Evolutionary conservation across 257 asterid species (phyloP).

Genomic region (Rubia yunnanensis): DNA sequence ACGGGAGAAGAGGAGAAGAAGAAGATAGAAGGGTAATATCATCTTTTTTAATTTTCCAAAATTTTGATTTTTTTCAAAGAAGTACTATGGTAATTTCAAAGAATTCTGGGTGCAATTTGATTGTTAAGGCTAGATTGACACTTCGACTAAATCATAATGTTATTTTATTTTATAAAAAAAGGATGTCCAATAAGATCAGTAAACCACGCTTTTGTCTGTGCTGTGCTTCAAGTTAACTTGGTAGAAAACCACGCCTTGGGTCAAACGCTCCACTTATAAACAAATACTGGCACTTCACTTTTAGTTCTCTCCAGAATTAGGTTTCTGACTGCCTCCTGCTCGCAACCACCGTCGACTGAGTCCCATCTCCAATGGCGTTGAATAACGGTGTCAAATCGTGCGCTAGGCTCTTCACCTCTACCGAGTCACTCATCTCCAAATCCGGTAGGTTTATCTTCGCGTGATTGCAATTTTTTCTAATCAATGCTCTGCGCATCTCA

Average conservation of each 20-base stretch:
- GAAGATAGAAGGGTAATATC: too few species aligned
- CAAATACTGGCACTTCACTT: not conserved
- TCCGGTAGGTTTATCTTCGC: conserved; percentile 29
- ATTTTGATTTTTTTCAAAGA: too few species aligned
- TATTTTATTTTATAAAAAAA: too few species aligned
- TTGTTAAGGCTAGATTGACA: too few species aligned
- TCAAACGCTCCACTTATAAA: not conserved
- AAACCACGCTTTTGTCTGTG: not conserved
- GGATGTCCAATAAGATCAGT: not conserved
- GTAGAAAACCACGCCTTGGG: not conserved
- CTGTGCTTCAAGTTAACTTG: not conserved
- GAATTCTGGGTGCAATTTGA: too few species aligned
- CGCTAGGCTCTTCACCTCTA: conserved; percentile 43
- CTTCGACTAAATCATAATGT: too few species aligned
- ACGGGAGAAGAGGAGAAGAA: too few species aligned
- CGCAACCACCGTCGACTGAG: not conserved
- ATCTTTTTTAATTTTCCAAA: too few species aligned
- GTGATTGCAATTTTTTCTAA: not conserved
- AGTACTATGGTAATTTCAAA: too few species aligned
- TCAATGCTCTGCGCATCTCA: not conserved
- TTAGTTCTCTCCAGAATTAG: not conserved
- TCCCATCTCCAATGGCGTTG: conserved; percentile 37
- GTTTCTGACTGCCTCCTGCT: not conserved
- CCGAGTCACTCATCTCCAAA: conserved; percentile 34
- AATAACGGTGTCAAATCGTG: conserved; percentile 41